These are phyloP conservation scores for Cokeromyces recurvatus DNA, from an alignment of 371 early-diverging fungal genomes.

Conservation along the genomic window DNA sequence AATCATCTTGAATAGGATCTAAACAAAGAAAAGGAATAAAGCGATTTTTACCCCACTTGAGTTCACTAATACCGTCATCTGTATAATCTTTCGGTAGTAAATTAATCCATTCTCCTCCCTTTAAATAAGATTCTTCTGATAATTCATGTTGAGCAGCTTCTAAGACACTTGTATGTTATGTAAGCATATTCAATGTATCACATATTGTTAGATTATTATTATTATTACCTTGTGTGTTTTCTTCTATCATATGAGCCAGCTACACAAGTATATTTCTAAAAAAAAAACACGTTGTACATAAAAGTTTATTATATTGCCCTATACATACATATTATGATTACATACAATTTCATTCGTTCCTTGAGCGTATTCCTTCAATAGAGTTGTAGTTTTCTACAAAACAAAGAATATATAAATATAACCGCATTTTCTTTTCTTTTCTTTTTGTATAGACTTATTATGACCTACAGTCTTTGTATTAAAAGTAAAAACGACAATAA, in stretches of 20 bases:
- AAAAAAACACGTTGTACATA: neutral
- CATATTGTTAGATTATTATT: no score
- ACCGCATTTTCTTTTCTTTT: no score
- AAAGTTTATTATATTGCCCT: neutral
- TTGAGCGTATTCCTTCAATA: constrained; percentile 60
- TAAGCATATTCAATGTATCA: no score
- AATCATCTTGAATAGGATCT: constrained; percentile 46
- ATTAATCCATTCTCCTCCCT: constrained; percentile 46
- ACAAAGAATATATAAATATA: no score
- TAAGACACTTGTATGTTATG: constrained; percentile 27
- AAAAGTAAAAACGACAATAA: constrained; percentile 45
- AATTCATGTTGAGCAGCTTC: constrained; percentile 58
- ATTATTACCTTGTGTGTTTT: constrained; percentile 44
- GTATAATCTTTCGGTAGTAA: constrained; percentile 40
- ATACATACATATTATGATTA: neutral
- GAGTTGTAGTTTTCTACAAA: constrained; percentile 52
- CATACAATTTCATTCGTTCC: constrained; percentile 60
- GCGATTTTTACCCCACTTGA: constrained; percentile 62
- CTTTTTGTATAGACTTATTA: no score
- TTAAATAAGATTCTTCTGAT: constrained; percentile 60
- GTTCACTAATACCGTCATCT: constrained; percentile 52
- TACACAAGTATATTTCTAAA: constrained; percentile 55
- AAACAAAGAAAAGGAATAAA: constrained; percentile 61
- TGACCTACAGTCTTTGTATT: constrained; percentile 37
- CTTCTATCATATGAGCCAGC: constrained; percentile 53